These are phyloP conservation scores for Athelia psychrophila DNA, from an alignment of 1,284 basidiomycete species.

Conservation along the genomic window DNA sequence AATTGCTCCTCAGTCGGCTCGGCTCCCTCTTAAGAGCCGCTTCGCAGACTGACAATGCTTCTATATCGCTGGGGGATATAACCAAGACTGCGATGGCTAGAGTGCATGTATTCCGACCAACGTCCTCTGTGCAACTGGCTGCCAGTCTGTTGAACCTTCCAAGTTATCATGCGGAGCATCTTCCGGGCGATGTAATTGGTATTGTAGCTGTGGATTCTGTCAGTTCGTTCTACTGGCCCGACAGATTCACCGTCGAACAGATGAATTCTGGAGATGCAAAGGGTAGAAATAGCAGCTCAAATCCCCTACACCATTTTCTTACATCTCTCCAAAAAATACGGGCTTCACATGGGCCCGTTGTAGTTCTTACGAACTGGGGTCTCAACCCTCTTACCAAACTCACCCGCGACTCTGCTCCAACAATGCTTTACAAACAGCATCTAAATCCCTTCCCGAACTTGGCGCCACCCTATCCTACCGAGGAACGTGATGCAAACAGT, in stretches of 20 bases:
- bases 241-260: slow-evolving; percentile 65
- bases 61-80: slow-evolving; percentile 22
- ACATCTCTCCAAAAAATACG: slow-evolving; percentile 50
- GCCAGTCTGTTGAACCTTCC: slow-evolving; percentile 60
- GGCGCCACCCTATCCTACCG: slow-evolving; percentile 6
- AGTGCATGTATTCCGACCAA: slow-evolving; percentile 66
- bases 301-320: slow-evolving; percentile 44
- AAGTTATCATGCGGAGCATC: slow-evolving; percentile 44
- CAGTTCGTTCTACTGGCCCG: slow-evolving; percentile 74
- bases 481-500: background rate
- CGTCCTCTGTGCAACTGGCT: slow-evolving; percentile 64
- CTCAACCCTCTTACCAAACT: slow-evolving; percentile 32
- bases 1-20: slow-evolving; percentile 44
- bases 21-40: slow-evolving; percentile 19
- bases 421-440: slow-evolving; percentile 48
- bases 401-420: slow-evolving; percentile 16
- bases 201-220: slow-evolving; percentile 72
- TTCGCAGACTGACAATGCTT: slow-evolving; percentile 8
- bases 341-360: slow-evolving; percentile 47
- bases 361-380: slow-evolving; percentile 65
- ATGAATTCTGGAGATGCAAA: slow-evolving; percentile 18
- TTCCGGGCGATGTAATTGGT: slow-evolving; percentile 53
- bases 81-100: slow-evolving; percentile 45
- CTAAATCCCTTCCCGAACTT: slow-evolving; percentile 42
- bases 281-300: slow-evolving; percentile 16